phyloP scores from a whole-genome alignment of 208 protist species.

The Strigomonas culicis region DNA sequence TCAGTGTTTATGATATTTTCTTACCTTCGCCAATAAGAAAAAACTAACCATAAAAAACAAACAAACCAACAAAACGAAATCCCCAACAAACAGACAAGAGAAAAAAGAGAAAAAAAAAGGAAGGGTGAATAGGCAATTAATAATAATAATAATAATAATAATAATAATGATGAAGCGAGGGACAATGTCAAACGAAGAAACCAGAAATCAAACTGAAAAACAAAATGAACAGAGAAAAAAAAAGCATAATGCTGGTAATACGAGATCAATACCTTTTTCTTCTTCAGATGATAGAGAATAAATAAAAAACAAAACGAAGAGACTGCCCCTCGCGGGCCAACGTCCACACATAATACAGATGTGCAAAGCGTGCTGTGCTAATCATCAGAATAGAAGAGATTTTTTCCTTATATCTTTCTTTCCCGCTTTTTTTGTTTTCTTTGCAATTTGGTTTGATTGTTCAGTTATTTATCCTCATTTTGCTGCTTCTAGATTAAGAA shows the following conservation, averaged over 20 bases:
- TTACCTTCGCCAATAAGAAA: neutral
- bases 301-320: too few species aligned
- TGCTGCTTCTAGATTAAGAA: neutral
- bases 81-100: constrained; percentile 3
- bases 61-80: neutral
- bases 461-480: too few species aligned
- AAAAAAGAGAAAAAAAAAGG: constrained; percentile 10
- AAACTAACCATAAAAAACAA: neutral
- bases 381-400: too few species aligned
- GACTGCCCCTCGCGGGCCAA: too few species aligned
- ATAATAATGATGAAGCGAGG: neutral
- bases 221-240: constrained; percentile 8
- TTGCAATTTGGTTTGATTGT: too few species aligned
- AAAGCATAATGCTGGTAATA: neutral
- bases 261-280: too few species aligned
- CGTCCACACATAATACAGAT: too few species aligned
- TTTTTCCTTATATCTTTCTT: neutral
- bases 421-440: neutral
- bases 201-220: neutral
- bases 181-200: neutral
- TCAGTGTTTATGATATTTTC: neutral
- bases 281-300: too few species aligned
- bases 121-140: neutral
- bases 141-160: constrained; percentile 8
- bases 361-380: too few species aligned